Percentiles rank a stretch among this genome's conserved stretches.
phyloP scores from a whole-genome alignment of 1,284 basidiomycete genomes.

The Pseudozyma thailandica region DNA sequence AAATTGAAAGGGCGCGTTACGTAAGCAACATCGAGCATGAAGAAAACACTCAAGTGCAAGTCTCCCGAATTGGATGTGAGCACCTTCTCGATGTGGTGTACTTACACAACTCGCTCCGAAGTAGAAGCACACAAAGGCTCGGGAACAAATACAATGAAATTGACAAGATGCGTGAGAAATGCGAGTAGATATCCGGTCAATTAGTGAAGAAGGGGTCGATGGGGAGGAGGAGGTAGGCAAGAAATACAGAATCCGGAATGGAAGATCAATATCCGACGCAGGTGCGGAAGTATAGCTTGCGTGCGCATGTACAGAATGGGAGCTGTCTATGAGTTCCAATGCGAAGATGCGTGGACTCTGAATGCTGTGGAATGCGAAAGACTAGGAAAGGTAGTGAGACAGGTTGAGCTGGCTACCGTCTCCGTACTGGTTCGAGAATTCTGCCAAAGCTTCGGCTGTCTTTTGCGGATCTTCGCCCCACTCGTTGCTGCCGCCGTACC shows the following conservation, averaged over 20 bases:
- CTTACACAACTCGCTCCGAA: too few species aligned
- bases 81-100: too few species aligned
- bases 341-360: neutral
- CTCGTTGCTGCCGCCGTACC: conserved; percentile 38
- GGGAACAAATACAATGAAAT: conserved; percentile 32
- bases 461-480: conserved; percentile 53
- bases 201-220: neutral
- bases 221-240: neutral
- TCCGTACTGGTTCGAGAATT: conserved; percentile 42
- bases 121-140: too few species aligned
- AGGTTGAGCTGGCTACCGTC: conserved; percentile 38
- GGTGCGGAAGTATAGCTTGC: neutral
- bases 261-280: conserved; percentile 1
- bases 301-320: neutral
- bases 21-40: conserved; percentile 20
- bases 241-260: neutral
- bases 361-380: neutral
- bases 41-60: too few species aligned
- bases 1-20: neutral
- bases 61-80: too few species aligned
- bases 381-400: conserved; percentile 39
- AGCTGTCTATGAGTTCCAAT: conserved; percentile 1
- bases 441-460: conserved; percentile 46
- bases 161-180: conserved; percentile 15
- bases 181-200: conserved; percentile 7